Evolutionary conservation across 2,329 filamentous ascomycete species (phyloP).

Genomic region (Alternaria metachromatica): DNA sequence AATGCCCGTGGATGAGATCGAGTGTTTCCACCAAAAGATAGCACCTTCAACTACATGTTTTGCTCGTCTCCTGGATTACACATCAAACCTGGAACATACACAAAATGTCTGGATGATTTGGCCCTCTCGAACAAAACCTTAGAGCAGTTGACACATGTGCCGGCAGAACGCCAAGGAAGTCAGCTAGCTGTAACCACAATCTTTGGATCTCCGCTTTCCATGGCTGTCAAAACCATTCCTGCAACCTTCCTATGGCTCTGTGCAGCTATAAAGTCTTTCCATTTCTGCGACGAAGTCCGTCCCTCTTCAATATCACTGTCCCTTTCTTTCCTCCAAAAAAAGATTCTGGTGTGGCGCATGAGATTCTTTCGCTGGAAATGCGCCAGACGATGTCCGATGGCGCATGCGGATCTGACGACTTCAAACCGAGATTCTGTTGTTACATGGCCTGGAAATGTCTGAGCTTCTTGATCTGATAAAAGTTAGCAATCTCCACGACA

Average conservation of each 20-base stretch:
- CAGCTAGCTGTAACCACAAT: background rate
- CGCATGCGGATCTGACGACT: accelerated
- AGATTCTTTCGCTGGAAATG: background rate
- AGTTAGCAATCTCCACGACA: background rate
- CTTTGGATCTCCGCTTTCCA: background rate
- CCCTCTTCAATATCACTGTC: background rate
- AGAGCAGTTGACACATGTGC: background rate
- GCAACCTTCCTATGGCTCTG: background rate
- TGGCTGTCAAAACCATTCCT: background rate
- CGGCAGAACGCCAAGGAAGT: background rate
- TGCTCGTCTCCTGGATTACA: too few relatives aligned
- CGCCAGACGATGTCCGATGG: background rate
- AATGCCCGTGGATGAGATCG: too few relatives aligned
- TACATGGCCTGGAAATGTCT: background rate
- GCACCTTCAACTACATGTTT: too few relatives aligned
- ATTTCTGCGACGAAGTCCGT: background rate
- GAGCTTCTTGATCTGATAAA: background rate
- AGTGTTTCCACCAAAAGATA: too few relatives aligned
- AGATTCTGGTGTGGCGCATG: too few relatives aligned
- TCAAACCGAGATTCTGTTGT: background rate
- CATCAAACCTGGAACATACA: too few relatives aligned
- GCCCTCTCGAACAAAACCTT: background rate
- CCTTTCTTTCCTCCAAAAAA: background rate
- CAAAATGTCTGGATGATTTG: too few relatives aligned
- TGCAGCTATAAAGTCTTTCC: background rate